Conservation (phyloP, 176 grass and related monocot species). For the Carex cristatella region DNA sequence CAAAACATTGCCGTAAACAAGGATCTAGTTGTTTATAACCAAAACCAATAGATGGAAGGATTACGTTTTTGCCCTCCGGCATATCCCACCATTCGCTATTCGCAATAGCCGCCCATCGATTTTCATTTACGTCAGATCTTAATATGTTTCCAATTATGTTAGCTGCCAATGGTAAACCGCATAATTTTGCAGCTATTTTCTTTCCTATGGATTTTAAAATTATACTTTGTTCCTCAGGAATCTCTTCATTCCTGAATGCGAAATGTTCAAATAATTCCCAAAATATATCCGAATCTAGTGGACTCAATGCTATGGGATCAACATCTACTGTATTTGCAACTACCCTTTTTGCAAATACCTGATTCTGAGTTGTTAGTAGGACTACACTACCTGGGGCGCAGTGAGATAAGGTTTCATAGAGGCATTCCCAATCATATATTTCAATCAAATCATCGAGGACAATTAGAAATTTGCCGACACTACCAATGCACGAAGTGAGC, state of each 20-base stretch:
- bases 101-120: constrained; percentile 1
- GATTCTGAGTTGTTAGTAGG: constrained; percentile 30
- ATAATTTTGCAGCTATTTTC: neutral
- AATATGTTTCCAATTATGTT: constrained; percentile 14
- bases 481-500: too few relatives aligned
- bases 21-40: constrained; percentile 23
- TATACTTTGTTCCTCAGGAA: neutral
- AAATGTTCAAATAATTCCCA: constrained; percentile 13
- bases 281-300: neutral
- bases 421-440: too few relatives aligned
- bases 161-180: constrained; percentile 24
- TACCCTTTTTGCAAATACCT: constrained; percentile 12
- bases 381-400: neutral
- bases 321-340: neutral
- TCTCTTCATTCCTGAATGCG: neutral
- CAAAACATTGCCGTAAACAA: too few relatives aligned
- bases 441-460: too few relatives aligned
- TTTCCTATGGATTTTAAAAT: neutral
- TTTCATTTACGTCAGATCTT: neutral
- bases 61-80: neutral
- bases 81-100: constrained; percentile 41
- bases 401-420: too few relatives aligned
- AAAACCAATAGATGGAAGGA: constrained; percentile 27
- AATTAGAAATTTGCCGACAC: too few relatives aligned
- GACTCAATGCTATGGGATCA: neutral